Evolutionary conservation across 768 basidiomycete species (phyloP), one percentile per base, ranked within the genome.

Genomic region (Psilocybe tampanensis): DNA sequence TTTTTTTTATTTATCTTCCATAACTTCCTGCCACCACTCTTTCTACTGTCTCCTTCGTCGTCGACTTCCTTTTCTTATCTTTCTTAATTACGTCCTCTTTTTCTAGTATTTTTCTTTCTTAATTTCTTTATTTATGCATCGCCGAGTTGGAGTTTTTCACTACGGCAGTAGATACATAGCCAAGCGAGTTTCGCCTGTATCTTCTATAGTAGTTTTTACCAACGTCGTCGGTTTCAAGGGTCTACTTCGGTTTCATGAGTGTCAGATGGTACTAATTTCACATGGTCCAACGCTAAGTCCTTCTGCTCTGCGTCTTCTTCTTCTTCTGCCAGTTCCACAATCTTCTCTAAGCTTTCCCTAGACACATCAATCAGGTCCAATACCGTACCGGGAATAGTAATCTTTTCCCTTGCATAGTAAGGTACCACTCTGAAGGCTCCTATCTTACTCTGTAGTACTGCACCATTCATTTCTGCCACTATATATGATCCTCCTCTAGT

Each of bases 401-500:
- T 18, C 21, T 47, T 23, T 23, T 29, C 17, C 2, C 34, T 7
- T 23, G 24, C 29, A 33, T 29, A 53, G n/a, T 51, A 36, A 2
- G 19, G 32, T 22, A 22, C 4, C 17, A 34, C 49, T 19, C 36
- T 34, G 12, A 36, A 36, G 1, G 33, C 49, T 22, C 6, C 49
- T 1, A 51, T 23, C 21, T 51, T 51, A 4, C 36, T 8, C 33
- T 51, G 49, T 3, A 33, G 23, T 13, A 51, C 32, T 12, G 49
- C 32, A 1, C 53, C 53, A 34, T 54, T 21, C 24, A 54, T 44
- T 23, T 54, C 44, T 2, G 43, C 58, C 0, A 74, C 51, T 11
- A 70, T 59, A 47, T 72, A 75, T 1, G 69, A 65, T 13, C 72
- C 71, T 0, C 70, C 68, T 13, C 19, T 41, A 9, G 67, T 70